Percentiles rank a stretch among this genome's conserved stretches.
These are phyloP conservation scores for Sphagnum fallax DNA, from an alignment of 228 moss, liverwort and hornwort species.

Conservation along the genomic window DNA sequence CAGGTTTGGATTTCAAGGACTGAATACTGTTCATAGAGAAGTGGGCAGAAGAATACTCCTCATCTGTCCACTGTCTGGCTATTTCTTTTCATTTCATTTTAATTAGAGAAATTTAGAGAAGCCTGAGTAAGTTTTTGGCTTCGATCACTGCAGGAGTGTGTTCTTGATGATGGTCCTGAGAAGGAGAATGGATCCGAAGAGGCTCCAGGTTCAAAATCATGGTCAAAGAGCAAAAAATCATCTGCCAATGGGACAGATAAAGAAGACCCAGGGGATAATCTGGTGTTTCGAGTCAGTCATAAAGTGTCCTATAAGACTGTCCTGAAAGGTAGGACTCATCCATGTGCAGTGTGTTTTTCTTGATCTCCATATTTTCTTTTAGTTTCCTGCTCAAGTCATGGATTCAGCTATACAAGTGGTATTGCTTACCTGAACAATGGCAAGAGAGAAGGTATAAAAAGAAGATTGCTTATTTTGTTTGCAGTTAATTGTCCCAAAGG, in stretches of 20 bases:
- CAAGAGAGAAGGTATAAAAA: too few relatives aligned
- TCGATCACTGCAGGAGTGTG: slow-evolving; percentile 47
- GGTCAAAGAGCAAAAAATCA: slow-evolving; percentile 42
- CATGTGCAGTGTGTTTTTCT: too few relatives aligned
- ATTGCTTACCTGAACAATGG: too few relatives aligned
- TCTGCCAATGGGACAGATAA: slow-evolving; percentile 43
- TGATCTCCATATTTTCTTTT: too few relatives aligned
- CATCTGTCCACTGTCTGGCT: background rate
- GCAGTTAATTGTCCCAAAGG: too few relatives aligned
- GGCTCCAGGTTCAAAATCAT: background rate
- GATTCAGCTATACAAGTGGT: too few relatives aligned
- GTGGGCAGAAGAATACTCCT: background rate
- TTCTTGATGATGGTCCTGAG: slow-evolving; percentile 76
- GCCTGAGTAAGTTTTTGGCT: slow-evolving; percentile 10
- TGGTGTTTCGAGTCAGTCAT: slow-evolving; percentile 92
- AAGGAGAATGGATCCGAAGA: slow-evolving; percentile 30
- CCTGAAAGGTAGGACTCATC: slow-evolving; percentile 57
- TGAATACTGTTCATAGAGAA: too few relatives aligned
- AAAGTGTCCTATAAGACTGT: slow-evolving; percentile 98
- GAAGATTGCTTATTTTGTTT: too few relatives aligned
- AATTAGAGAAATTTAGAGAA: slow-evolving; percentile 11
- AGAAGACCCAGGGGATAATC: slow-evolving; percentile 55
- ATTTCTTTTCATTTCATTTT: background rate
- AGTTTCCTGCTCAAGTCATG: too few relatives aligned
- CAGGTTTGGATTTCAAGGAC: too few relatives aligned